phyloP scores from a whole-genome alignment of 495 filamentous ascomycete genomes.

The Hypoxylon crocopeplum region DNA sequence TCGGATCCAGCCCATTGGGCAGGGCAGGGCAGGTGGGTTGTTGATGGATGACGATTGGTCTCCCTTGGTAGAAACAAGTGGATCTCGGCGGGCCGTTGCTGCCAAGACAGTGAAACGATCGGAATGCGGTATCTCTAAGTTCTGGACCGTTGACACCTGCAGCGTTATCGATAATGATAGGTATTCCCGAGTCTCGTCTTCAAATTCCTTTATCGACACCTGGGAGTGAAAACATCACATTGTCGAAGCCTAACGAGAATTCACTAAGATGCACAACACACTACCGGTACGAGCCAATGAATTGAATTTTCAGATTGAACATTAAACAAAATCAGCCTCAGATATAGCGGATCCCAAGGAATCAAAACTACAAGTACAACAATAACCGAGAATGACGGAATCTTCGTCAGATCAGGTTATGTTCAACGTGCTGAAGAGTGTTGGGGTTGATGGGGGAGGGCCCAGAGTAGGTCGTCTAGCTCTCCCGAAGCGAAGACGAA shows the following conservation, averaged over 20 bases:
- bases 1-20: too few species aligned
- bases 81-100: conserved; percentile 5
- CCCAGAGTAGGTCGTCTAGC: conserved; percentile 68
- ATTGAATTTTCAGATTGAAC: too few species aligned
- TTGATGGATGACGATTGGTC: conserved; percentile 21
- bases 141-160: conserved; percentile 14
- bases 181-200: neutral
- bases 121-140: conserved; percentile 15
- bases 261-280: neutral
- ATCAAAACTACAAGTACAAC: too few species aligned
- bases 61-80: conserved; percentile 11
- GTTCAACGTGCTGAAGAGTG: conserved; percentile 50
- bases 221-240: conserved; percentile 8
- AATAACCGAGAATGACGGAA: conserved; percentile 5
- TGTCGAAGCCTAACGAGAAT: conserved; percentile 11
- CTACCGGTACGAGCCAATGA: too few species aligned
- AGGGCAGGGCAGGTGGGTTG: conserved; percentile 22
- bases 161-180: neutral
- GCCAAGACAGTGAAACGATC: conserved; percentile 2
- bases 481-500: conserved; percentile 61
- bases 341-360: too few species aligned
- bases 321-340: too few species aligned
- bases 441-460: conserved; percentile 40
- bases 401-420: conserved; percentile 26
- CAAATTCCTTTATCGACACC: conserved; percentile 4